These are phyloP conservation scores for Rugosomyces carneus DNA, from an alignment of 1,284 basidiomycete genomes.

Conservation along the genomic window DNA sequence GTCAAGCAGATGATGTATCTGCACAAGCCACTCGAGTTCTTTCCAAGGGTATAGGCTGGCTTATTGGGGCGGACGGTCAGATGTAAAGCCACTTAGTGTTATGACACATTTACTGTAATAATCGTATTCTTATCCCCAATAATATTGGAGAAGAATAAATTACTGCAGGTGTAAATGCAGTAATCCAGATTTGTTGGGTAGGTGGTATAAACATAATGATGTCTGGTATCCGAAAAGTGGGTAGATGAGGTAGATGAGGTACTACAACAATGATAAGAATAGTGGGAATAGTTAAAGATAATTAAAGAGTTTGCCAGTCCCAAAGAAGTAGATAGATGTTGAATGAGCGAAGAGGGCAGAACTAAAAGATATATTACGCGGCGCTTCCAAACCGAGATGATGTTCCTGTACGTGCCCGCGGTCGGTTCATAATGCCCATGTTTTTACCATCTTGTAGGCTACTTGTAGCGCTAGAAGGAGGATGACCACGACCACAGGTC, in stretches of 20 bases:
- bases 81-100: not conserved
- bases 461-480: slow-evolving; percentile 14
- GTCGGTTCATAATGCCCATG: slow-evolving; percentile 55
- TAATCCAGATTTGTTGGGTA: slow-evolving; percentile 1
- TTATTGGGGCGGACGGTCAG: slow-evolving; percentile 71
- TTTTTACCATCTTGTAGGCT: slow-evolving; percentile 19
- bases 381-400: slow-evolving; percentile 54
- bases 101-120: not conserved
- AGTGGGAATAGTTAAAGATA: slow-evolving; percentile 4
- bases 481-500: slow-evolving; percentile 50
- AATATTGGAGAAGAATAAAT: not conserved
- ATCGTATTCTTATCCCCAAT: not conserved
- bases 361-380: slow-evolving; percentile 24
- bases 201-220: not conserved
- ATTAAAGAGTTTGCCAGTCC: slow-evolving; percentile 3
- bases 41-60: slow-evolving; percentile 81
- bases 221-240: not conserved
- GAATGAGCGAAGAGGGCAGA: slow-evolving; percentile 10
- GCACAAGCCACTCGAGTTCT: slow-evolving; percentile 66
- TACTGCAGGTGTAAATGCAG: not conserved
- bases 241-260: not conserved
- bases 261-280: slow-evolving; percentile 9
- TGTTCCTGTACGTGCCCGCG: slow-evolving; percentile 56
- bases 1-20: slow-evolving; percentile 57
- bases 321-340: slow-evolving; percentile 10